Evolutionary conservation across 805 yeast species (phyloP).

Genomic region (Yarrowia deformans): DNA sequence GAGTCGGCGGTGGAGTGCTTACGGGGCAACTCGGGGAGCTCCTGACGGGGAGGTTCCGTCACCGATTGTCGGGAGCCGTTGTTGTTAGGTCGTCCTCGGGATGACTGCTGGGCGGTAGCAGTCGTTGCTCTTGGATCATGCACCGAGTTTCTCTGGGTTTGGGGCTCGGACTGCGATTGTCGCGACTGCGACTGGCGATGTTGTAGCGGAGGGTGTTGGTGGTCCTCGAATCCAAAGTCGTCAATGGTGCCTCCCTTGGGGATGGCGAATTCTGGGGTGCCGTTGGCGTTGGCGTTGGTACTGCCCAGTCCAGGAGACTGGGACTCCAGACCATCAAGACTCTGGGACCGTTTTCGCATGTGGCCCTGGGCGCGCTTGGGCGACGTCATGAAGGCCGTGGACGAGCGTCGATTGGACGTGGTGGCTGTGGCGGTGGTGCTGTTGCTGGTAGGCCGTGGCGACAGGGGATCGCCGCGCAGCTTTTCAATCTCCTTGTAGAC

Average conservation of each 20-base stretch:
- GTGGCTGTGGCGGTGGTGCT: too few relatives aligned
- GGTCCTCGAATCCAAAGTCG: slow-evolving; percentile 17
- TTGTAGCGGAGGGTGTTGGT: neutral
- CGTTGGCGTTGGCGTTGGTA: too few relatives aligned
- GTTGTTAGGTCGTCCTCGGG: too few relatives aligned
- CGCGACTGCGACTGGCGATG: neutral
- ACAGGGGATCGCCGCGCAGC: slow-evolving; percentile 43
- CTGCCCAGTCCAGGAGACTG: neutral
- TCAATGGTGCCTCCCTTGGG: slow-evolving; percentile 32
- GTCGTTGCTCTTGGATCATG: neutral
- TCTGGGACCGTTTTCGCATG: slow-evolving; percentile 21
- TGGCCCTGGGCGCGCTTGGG: slow-evolving; percentile 17
- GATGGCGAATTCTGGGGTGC: neutral
- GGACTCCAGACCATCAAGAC: slow-evolving; percentile 8
- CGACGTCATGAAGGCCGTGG: slow-evolving; percentile 2
- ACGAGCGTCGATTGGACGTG: slow-evolving; percentile 2
- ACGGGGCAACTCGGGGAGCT: neutral
- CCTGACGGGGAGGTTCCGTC: neutral
- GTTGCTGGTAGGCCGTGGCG: slow-evolving; percentile 7
- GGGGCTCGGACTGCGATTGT: neutral
- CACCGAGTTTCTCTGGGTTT: slow-evolving; percentile 2
- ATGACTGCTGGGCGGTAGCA: too few relatives aligned
- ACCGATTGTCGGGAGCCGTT: neutral
- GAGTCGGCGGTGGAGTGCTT: neutral
- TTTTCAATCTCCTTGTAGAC: slow-evolving; percentile 87